Percentiles rank a stretch among this genome's conserved stretches.
phyloP scores from a whole-genome alignment of 108 stramenopile species.

The Nannochloropsis granulata region DNA sequence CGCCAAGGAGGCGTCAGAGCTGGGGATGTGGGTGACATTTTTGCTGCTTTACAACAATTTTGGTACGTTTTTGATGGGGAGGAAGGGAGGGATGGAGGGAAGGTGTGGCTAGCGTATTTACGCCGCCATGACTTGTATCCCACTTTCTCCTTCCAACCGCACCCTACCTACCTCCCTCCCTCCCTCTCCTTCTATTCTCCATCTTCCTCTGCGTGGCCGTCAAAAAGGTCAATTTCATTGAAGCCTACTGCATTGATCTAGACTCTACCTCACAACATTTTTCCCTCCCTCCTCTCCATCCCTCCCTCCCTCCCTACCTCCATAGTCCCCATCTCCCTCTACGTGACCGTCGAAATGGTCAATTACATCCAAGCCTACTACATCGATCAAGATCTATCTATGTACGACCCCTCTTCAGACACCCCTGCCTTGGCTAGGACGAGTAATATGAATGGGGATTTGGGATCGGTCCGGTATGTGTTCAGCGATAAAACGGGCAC shows the following conservation, averaged over 20 bases:
- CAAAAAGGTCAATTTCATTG: no score
- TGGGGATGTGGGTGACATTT: conserved; percentile 60
- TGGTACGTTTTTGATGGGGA: neutral
- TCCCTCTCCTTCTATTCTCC: no score
- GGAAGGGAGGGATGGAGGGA: neutral
- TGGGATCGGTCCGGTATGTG: conserved; percentile 36
- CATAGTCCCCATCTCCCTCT: conserved; percentile 45
- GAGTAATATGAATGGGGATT: conserved; percentile 39
- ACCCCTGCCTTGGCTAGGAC: conserved; percentile 39
- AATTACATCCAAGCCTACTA: conserved; percentile 39
- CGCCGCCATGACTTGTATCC: no score
- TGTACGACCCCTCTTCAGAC: conserved; percentile 34
- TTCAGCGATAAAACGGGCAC: conserved; percentile 65
- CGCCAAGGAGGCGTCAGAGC: neutral
- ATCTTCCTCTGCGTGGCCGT: no score
- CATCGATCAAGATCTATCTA: conserved; percentile 34
- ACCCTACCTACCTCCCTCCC: no score
- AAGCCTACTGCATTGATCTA: no score
- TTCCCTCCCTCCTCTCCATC: neutral
- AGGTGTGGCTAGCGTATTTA: no score
- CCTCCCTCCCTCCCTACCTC: neutral
- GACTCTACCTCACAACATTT: neutral
- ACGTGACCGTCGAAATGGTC: conserved; percentile 47
- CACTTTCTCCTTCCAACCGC: no score
- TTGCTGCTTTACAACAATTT: conserved; percentile 56